Percentiles rank a stretch among this genome's conserved stretches.
Conservation (phyloP, 1,284 basidiomycete genomes). For the Cystobasidium slooffiae region DNA sequence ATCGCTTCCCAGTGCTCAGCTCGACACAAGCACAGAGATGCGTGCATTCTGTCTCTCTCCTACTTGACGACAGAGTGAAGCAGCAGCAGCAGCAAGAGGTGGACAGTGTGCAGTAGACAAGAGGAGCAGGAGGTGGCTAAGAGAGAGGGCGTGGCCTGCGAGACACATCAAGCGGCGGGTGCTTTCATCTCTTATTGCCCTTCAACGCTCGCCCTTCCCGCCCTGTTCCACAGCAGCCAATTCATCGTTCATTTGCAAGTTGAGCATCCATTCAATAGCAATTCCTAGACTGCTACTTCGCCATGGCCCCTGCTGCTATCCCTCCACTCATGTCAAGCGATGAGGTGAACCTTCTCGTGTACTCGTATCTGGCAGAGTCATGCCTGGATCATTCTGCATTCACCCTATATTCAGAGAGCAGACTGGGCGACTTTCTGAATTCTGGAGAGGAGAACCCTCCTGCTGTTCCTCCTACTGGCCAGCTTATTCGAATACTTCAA, state of each 20-base stretch:
- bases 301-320: constrained; percentile 21
- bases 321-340: constrained; percentile 67
- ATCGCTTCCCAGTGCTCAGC: constrained; percentile 1
- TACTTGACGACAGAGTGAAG: background rate
- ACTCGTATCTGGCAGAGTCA: constrained; percentile 68
- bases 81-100: background rate
- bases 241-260: too few species aligned
- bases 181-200: background rate
- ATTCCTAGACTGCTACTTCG: background rate
- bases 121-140: too few species aligned
- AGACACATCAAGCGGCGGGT: background rate
- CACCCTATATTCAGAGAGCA: constrained; percentile 70
- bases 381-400: constrained; percentile 80
- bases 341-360: constrained; percentile 80
- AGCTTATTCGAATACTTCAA: constrained; percentile 75
- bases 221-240: too few species aligned
- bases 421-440: constrained; percentile 61
- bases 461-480: constrained; percentile 73
- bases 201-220: too few species aligned
- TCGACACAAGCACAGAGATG: too few species aligned
- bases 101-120: too few species aligned
- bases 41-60: background rate
- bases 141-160: too few species aligned
- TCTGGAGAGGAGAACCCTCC: constrained; percentile 46
- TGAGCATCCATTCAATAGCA: too few species aligned